phyloP scores from a whole-genome alignment of 371 early-diverging fungal genomes.

The Spiromyces aspiralis region DNA sequence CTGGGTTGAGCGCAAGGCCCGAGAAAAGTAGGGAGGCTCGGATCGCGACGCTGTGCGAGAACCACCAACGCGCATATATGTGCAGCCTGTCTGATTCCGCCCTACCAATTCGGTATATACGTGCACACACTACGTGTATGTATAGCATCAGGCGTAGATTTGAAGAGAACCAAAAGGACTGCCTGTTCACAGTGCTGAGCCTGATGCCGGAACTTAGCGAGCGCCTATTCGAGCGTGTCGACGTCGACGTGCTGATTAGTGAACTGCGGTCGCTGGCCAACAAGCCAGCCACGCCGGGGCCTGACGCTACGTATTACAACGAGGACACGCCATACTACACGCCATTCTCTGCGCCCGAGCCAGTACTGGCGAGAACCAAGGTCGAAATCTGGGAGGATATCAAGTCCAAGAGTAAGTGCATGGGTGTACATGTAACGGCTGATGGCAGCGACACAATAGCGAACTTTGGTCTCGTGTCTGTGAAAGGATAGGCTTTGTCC shows the following conservation, averaged over 20 bases:
- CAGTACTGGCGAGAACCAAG: constrained; percentile 28
- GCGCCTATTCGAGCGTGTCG: constrained; percentile 50
- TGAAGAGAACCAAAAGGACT: constrained; percentile 84
- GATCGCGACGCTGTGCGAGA: background rate
- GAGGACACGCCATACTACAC: background rate
- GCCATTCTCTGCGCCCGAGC: background rate
- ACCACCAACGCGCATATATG: background rate
- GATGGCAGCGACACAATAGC: background rate
- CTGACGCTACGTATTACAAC: constrained; percentile 1
- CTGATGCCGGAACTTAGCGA: constrained; percentile 64
- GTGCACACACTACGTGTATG: no score
- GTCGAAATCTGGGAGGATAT: constrained; percentile 74
- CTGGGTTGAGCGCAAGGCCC: background rate
- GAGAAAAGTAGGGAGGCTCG: background rate
- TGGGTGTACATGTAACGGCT: background rate
- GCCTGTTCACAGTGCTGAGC: constrained; percentile 60
- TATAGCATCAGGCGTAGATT: constrained; percentile 69
- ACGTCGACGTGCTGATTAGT: constrained; percentile 46
- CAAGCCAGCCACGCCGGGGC: constrained; percentile 1
- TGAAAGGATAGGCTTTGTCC: constrained; percentile 32
- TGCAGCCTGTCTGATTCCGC: no score
- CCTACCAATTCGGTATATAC: background rate
- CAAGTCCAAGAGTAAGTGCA: constrained; percentile 43
- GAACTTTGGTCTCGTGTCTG: background rate
- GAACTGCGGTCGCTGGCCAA: constrained; percentile 23